Conservation (phyloP, 768 basidiomycete genomes). For the Mrakia gelida region DNA sequence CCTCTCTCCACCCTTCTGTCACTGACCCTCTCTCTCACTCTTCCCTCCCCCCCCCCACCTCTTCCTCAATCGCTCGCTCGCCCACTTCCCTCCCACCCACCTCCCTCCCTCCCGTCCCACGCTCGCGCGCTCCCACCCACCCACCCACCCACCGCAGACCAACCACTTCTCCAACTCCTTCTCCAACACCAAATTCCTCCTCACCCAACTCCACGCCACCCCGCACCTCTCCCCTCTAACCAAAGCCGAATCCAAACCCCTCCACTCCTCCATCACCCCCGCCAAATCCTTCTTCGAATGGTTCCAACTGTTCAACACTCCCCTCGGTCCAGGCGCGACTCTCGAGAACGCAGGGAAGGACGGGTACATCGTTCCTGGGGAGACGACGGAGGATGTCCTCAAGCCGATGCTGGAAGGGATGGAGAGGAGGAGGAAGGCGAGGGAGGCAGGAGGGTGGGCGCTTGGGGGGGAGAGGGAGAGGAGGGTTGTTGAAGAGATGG, state of each 20-base stretch:
- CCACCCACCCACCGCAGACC: slow-evolving; percentile 48
- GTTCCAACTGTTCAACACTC: neutral
- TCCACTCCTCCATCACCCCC: neutral
- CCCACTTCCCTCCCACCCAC: slow-evolving; percentile 21
- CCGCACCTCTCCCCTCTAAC: slow-evolving; percentile 48
- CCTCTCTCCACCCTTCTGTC: neutral
- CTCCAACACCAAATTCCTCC: slow-evolving; percentile 81
- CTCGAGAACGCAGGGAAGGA: slow-evolving; percentile 60
- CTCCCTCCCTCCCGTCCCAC: neutral
- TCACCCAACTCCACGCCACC: slow-evolving; percentile 71
- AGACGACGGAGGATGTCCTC: slow-evolving; percentile 45
- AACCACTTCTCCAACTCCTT: slow-evolving; percentile 74
- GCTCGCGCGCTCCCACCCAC: neutral
- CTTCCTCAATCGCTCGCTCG: neutral
- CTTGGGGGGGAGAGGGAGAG: slow-evolving; percentile 34
- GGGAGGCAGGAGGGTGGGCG: slow-evolving; percentile 4
- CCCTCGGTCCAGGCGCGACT: slow-evolving; percentile 36
- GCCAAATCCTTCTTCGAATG: neutral
- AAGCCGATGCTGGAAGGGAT: slow-evolving; percentile 34
- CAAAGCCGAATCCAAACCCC: slow-evolving; percentile 13
- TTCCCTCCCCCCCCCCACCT: neutral
- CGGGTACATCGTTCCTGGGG: slow-evolving; percentile 54
- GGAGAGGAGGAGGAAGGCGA: slow-evolving; percentile 17
- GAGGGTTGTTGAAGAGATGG: neutral
- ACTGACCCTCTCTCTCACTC: neutral